Percentiles rank a stretch among this genome's conserved stretches.
Conservation (phyloP, 1,284 basidiomycete genomes). For the Cutaneotrichosporon dermatis region DNA sequence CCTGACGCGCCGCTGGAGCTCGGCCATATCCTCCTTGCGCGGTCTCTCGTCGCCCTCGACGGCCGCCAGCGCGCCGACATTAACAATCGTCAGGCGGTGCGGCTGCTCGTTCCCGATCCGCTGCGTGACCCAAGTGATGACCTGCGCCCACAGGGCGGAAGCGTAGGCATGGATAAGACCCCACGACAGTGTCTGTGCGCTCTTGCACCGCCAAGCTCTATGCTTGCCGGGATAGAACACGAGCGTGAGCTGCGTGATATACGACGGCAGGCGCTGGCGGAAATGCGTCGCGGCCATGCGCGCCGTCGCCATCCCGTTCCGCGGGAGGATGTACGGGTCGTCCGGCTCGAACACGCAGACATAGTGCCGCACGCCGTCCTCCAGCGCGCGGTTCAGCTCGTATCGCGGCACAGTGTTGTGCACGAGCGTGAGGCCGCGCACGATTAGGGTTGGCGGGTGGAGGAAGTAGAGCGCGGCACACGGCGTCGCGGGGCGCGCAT, state of each 20-base stretch:
- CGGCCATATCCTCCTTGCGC: background rate
- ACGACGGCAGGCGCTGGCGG: constrained; percentile 4
- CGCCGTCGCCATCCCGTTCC: constrained; percentile 2
- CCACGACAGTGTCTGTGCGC: constrained; percentile 6
- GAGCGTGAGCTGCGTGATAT: background rate
- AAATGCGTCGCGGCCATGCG: background rate
- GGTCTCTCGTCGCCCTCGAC: background rate
- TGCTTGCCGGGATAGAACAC: constrained; percentile 1
- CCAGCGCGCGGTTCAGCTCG: constrained; percentile 1
- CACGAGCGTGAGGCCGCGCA: constrained; percentile 10
- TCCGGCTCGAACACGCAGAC: constrained; percentile 13
- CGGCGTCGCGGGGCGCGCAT: background rate
- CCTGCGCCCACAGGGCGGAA: background rate
- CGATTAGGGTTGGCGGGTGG: constrained; percentile 5
- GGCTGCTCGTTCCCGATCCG: background rate
- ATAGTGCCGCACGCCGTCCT: constrained; percentile 5
- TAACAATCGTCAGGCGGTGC: constrained; percentile 2
- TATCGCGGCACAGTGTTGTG: constrained; percentile 5
- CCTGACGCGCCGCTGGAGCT: background rate
- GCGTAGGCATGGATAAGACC: constrained; percentile 5
- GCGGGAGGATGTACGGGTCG: constrained; percentile 9
- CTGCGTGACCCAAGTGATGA: constrained; percentile 1
- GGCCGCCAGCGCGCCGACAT: constrained; percentile 4
- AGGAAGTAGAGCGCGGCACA: constrained; percentile 8
- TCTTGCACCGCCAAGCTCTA: background rate